Evolutionary conservation across 2,329 filamentous ascomycete species (phyloP).

Genomic region (Samsoniella hepiali): DNA sequence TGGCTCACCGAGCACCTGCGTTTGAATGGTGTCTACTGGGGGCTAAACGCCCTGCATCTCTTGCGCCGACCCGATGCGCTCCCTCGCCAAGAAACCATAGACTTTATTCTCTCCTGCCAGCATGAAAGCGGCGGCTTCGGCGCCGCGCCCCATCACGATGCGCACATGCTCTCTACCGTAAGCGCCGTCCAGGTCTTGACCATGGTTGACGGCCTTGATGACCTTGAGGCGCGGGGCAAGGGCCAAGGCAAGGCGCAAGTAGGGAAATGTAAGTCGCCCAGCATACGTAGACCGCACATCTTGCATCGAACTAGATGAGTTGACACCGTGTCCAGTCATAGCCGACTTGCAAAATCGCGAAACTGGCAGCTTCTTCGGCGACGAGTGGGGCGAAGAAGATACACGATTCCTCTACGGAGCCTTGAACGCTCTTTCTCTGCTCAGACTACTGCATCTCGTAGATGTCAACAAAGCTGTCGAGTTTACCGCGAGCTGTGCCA

Average conservation of each 20-base stretch:
- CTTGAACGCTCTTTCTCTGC: conserved; percentile 82
- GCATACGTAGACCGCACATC: too few relatives aligned
- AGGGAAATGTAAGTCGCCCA: conserved; percentile 66
- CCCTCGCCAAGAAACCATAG: conserved; percentile 74
- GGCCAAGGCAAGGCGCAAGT: conserved; percentile 64
- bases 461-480: conserved; percentile 77
- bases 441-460: conserved; percentile 69
- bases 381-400: conserved; percentile 95
- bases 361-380: conserved; percentile 85
- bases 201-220: conserved; percentile 78
- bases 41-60: conserved; percentile 81
- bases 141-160: conserved; percentile 88
- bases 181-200: conserved; percentile 92
- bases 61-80: conserved; percentile 78
- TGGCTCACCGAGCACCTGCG: conserved; percentile 97
- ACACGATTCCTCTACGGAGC: conserved; percentile 92
- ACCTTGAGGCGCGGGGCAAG: conserved; percentile 68
- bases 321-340: conserved; percentile 56
- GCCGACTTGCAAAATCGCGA: conserved; percentile 74
- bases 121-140: conserved; percentile 87
- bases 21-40: conserved; percentile 96
- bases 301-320: conserved; percentile 17
- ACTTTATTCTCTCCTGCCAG: conserved; percentile 95
- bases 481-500: conserved; percentile 78
- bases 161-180: conserved; percentile 93